Evolutionary conservation across 148 eudicot species (phyloP).

Genomic region (Dianthus caryophyllus): DNA sequence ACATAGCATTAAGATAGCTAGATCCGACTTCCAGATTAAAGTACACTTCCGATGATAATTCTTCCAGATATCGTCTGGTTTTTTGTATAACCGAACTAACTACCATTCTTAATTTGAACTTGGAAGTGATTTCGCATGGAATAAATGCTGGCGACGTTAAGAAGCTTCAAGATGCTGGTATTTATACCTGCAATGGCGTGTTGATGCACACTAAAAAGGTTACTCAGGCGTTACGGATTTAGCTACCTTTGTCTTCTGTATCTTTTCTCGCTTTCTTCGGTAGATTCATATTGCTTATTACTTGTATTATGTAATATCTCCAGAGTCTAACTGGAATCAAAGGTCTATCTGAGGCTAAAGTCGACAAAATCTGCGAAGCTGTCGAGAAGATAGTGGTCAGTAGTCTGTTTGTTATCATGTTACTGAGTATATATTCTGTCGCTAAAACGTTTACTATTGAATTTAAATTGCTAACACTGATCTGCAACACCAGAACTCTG

Average conservation of each 20-base stretch:
- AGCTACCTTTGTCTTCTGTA: not conserved
- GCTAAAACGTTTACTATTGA: not conserved
- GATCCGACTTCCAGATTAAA: too few relatives aligned
- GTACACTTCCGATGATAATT: too few relatives aligned
- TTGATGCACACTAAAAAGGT: constrained; percentile 99
- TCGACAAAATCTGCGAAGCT: constrained; percentile 95
- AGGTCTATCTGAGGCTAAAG: constrained; percentile 98
- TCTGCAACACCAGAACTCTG: constrained; percentile 56
- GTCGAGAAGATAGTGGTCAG: constrained; percentile 95
- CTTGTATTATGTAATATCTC: not conserved
- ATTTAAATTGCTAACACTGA: not conserved
- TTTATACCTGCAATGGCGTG: constrained; percentile 88
- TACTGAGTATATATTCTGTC: not conserved
- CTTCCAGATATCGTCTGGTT: not conserved
- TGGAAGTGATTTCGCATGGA: constrained; percentile 75
- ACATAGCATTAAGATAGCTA: too few relatives aligned
- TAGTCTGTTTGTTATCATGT: not conserved
- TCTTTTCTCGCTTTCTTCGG: not conserved
- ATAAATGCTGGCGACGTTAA: constrained; percentile 94
- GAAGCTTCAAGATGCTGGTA: constrained; percentile 95
- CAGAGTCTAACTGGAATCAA: constrained; percentile 89
- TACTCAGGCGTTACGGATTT: not conserved
- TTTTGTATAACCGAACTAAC: not conserved
- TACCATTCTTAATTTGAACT: not conserved
- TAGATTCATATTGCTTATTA: not conserved